These are phyloP conservation scores for Knoxia roxburghii DNA, from an alignment of 257 asterid species.

Conservation along the genomic window DNA sequence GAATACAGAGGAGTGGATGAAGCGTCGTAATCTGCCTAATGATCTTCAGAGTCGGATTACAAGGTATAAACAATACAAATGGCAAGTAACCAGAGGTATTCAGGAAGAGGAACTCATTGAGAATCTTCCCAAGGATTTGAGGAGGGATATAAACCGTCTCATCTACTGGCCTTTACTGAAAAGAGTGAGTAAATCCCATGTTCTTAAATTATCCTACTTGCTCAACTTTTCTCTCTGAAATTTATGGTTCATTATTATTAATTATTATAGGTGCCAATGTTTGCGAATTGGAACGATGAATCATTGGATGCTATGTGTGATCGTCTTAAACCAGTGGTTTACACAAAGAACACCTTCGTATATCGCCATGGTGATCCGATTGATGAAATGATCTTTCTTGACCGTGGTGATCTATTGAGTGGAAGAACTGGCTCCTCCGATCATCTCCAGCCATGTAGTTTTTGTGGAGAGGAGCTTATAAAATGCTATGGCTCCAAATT, in stretches of 20 bases:
- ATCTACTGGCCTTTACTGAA: constrained; percentile 58
- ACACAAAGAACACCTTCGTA: constrained; percentile 46
- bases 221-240: neutral
- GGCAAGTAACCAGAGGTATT: constrained; percentile 70
- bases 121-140: constrained; percentile 61
- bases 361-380: constrained; percentile 62
- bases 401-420: constrained; percentile 47
- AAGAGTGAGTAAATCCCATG: constrained; percentile 30
- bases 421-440: constrained; percentile 55
- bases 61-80: constrained; percentile 34
- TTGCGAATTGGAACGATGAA: constrained; percentile 51
- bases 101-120: constrained; percentile 49
- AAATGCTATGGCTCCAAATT: constrained; percentile 31
- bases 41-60: constrained; percentile 25
- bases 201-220: neutral
- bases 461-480: constrained; percentile 34
- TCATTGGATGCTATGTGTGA: constrained; percentile 51
- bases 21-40: constrained; percentile 36
- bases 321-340: constrained; percentile 42
- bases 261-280: constrained; percentile 51
- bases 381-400: constrained; percentile 60
- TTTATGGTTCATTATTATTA: neutral
- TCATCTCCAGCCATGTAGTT: constrained; percentile 35
- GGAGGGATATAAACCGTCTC: constrained; percentile 63
- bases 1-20: constrained; percentile 34